Percentiles rank a stretch among this genome's conserved stretches.
phyloP scores from a whole-genome alignment of 768 basidiomycete genomes.

The Suillus alpinus region DNA sequence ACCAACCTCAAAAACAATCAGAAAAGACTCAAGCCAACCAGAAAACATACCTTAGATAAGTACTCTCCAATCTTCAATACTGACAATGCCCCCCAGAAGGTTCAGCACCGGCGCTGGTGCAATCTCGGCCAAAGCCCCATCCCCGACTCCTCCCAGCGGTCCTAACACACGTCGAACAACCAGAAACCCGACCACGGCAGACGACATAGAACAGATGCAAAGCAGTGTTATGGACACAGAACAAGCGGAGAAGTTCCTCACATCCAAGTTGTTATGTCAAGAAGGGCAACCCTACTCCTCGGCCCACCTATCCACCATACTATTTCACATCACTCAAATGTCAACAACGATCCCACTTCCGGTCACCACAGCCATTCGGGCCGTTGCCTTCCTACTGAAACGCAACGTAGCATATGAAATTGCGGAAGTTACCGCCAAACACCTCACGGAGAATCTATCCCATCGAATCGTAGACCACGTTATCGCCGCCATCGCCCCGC shows the following conservation, averaged over 20 bases:
- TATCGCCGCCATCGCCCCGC: neutral
- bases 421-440: too few relatives aligned
- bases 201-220: too few relatives aligned
- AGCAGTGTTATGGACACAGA: neutral
- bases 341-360: neutral
- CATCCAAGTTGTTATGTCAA: neutral
- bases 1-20: too few relatives aligned
- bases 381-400: slow-evolving; percentile 4
- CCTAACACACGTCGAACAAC: too few relatives aligned
- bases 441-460: neutral
- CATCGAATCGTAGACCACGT: neutral
- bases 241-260: neutral
- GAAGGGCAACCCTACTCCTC: neutral
- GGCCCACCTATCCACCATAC: neutral
- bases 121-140: too few relatives aligned
- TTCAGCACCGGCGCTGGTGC: too few relatives aligned
- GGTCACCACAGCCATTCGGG: neutral
- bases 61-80: too few relatives aligned
- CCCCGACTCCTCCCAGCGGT: too few relatives aligned
- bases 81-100: too few relatives aligned
- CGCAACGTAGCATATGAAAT: neutral
- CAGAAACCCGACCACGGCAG: too few relatives aligned
- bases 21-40: too few relatives aligned
- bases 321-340: slow-evolving; percentile 4
- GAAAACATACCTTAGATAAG: too few relatives aligned